Conservation (phyloP, 2,329 filamentous ascomycete genomes). For the Talaromyces rugulosus region DNA sequence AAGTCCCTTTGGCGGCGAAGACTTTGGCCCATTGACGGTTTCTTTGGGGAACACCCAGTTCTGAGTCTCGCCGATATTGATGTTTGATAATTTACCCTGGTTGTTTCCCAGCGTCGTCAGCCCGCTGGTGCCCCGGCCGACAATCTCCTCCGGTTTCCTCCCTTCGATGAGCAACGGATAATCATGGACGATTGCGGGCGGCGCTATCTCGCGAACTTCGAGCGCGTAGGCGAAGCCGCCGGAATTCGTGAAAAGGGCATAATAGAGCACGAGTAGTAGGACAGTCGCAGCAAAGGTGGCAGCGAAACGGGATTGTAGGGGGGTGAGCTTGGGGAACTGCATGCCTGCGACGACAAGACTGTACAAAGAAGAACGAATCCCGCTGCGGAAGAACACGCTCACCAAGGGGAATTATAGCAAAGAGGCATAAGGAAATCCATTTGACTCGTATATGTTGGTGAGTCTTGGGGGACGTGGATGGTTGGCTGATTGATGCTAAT, state of each 20-base stretch:
- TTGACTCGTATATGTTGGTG: not conserved
- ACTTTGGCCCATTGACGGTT: slow-evolving; percentile 47
- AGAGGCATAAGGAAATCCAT: not conserved
- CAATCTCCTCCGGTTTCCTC: slow-evolving; percentile 11
- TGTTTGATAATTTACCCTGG: slow-evolving; percentile 54
- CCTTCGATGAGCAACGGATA: slow-evolving; percentile 41
- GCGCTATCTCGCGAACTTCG: slow-evolving; percentile 46
- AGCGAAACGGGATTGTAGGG: slow-evolving; percentile 67
- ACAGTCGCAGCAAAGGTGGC: slow-evolving; percentile 61
- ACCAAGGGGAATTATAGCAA: not conserved
- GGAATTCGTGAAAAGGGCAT: slow-evolving; percentile 56
- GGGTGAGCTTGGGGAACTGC: slow-evolving; percentile 52
- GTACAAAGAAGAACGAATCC: not conserved
- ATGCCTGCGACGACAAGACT: slow-evolving; percentile 20
- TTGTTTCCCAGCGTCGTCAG: slow-evolving; percentile 59
- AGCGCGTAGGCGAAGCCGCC: slow-evolving; percentile 58
- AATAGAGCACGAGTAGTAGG: slow-evolving; percentile 57
- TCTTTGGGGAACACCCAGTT: slow-evolving; percentile 61
- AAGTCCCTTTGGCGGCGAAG: slow-evolving; percentile 30
- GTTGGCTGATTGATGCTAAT: not conserved
- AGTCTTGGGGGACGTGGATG: not conserved
- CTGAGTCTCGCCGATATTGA: slow-evolving; percentile 59
- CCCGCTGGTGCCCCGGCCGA: slow-evolving; percentile 27
- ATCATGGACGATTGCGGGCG: slow-evolving; percentile 41
- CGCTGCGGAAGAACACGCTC: slow-evolving; percentile 9